Evolutionary conservation across 305 asterid species (phyloP).

Genomic region (Caryopteris hybrid): DNA sequence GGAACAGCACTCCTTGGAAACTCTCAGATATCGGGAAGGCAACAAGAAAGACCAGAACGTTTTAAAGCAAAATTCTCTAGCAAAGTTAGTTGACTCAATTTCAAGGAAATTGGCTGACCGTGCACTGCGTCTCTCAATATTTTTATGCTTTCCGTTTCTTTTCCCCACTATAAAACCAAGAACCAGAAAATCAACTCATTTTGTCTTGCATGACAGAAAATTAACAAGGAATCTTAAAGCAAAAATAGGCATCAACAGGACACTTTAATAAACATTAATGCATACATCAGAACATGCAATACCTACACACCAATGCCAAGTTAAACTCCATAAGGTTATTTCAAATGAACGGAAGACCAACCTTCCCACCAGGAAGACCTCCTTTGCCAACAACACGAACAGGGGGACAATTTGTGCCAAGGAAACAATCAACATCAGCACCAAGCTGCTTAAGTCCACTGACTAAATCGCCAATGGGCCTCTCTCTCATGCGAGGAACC

Average conservation of each 20-base stretch:
- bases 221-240: neutral
- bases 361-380: conserved; percentile 99
- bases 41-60: neutral
- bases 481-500: conserved; percentile 99
- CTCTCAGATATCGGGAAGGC: neutral
- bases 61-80: neutral
- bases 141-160: neutral
- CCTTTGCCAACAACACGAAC: conserved; percentile 92
- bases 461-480: conserved; percentile 96
- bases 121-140: neutral
- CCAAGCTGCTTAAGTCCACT: conserved; percentile 97
- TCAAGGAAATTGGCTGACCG: neutral
- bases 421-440: conserved; percentile 79
- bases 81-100: neutral
- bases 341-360: conserved; percentile 23
- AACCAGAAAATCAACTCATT: neutral
- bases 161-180: neutral
- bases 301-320: neutral
- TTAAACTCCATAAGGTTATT: neutral
- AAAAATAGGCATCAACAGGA: conserved; percentile 4
- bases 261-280: neutral
- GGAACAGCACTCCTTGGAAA: neutral
- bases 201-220: neutral
- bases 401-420: conserved; percentile 94
- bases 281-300: neutral